Evolutionary conservation across 192 early-diverging fungal species (phyloP).

Genomic region (Entomortierella chlamydospora): DNA sequence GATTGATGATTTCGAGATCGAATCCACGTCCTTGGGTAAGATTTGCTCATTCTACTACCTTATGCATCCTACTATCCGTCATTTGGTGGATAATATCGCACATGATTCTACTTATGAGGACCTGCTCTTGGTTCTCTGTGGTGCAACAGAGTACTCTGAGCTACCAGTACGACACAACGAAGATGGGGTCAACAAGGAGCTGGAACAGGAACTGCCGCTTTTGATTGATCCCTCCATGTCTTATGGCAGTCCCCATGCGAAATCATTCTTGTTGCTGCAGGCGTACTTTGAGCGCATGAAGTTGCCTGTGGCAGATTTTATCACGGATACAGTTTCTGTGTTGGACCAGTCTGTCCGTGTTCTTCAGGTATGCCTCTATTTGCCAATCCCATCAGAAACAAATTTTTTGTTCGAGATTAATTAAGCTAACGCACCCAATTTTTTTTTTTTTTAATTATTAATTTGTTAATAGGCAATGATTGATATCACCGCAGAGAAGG

Average conservation of each 20-base stretch:
- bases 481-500: constrained; percentile 82
- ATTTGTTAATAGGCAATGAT: constrained; percentile 83
- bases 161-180: constrained; percentile 96
- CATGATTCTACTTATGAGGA: constrained; percentile 63
- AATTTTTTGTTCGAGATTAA: not conserved
- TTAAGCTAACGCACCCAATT: not conserved
- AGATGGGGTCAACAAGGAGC: constrained; percentile 86
- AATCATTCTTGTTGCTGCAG: constrained; percentile 91
- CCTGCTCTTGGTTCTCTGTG: constrained; percentile 82
- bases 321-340: constrained; percentile 90
- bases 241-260: constrained; percentile 90
- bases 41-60: constrained; percentile 96
- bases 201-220: constrained; percentile 79
- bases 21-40: constrained; percentile 79
- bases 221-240: constrained; percentile 66
- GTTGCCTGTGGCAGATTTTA: constrained; percentile 90
- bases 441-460: not conserved
- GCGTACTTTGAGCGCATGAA: constrained; percentile 83
- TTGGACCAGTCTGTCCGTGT: constrained; percentile 94
- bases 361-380: constrained; percentile 61
- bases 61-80: constrained; percentile 80
- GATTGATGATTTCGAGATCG: constrained; percentile 72
- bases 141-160: constrained; percentile 90
- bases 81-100: constrained; percentile 70
- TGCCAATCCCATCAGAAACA: not conserved